phyloP scores from a whole-genome alignment of 441 rosid genomes.

The Pelargonium myrrhifolium region DNA sequence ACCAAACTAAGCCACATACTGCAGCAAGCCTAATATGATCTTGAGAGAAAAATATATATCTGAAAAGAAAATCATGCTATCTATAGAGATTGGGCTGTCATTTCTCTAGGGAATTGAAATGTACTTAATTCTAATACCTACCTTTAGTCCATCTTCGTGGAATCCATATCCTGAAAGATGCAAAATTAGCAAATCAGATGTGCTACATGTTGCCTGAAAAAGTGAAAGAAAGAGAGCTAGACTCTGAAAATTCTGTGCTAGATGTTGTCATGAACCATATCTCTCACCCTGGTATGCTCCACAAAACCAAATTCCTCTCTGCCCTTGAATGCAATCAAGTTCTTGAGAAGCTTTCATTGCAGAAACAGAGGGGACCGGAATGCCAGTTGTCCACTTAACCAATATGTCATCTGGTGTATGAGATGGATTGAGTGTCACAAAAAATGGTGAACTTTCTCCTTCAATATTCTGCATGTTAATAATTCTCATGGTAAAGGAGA shows the following conservation, averaged over 20 bases:
- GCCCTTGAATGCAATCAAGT: conserved; percentile 69
- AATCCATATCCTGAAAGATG: conserved; percentile 76
- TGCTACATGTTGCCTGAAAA: too few relatives aligned
- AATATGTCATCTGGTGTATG: conserved; percentile 44
- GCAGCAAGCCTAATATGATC: too few relatives aligned
- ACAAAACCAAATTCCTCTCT: conserved; percentile 75
- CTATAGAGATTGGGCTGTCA: too few relatives aligned
- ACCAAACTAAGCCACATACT: neutral
- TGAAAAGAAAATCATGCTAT: too few relatives aligned
- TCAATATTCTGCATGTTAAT: conserved; percentile 29
- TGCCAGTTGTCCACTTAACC: conserved; percentile 75
- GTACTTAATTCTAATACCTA: conserved; percentile 12
- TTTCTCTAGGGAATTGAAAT: too few relatives aligned
- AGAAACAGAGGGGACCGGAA: conserved; percentile 77
- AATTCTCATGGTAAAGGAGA: too few relatives aligned
- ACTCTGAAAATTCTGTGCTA: too few relatives aligned
- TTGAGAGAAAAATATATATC: too few relatives aligned
- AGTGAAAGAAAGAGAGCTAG: neutral
- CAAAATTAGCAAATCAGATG: neutral
- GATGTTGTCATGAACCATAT: too few relatives aligned
- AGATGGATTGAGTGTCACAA: conserved; percentile 73
- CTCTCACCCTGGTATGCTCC: conserved; percentile 83
- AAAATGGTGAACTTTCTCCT: conserved; percentile 49
- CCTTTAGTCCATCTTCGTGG: conserved; percentile 96
- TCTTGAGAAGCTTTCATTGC: conserved; percentile 71